Percentiles rank a stretch among this genome's conserved stretches.
phyloP scores from a whole-genome alignment of 164 flowering plant genomes.

The Dillenia turbinata region DNA sequence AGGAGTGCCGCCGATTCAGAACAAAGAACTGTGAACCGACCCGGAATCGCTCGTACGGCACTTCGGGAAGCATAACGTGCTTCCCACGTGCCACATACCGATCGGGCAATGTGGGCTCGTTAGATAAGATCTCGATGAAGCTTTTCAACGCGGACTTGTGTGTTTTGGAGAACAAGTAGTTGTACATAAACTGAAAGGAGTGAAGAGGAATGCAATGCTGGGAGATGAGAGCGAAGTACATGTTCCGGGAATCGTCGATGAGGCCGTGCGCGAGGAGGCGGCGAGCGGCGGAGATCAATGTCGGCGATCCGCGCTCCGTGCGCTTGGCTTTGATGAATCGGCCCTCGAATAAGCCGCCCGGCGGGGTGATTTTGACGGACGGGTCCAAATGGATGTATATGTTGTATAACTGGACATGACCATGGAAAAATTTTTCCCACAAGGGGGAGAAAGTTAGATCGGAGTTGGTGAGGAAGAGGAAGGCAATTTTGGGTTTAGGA shows the following conservation, averaged over 20 bases:
- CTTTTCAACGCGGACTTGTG: constrained; percentile 14
- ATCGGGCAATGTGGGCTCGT: constrained; percentile 29
- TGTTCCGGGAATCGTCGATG: constrained; percentile 69
- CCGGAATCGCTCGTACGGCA: constrained; percentile 55
- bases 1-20: constrained; percentile 53
- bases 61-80: constrained; percentile 74
- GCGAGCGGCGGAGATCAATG: constrained; percentile 82
- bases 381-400: constrained; percentile 94
- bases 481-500: constrained; percentile 67
- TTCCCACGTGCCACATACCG: constrained; percentile 60
- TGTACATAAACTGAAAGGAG: constrained; percentile 61
- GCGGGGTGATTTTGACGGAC: constrained; percentile 26
- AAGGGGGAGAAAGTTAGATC: constrained; percentile 71
- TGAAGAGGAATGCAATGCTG: constrained; percentile 88
- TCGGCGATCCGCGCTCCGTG: constrained; percentile 77
- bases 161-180: constrained; percentile 32
- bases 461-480: constrained; percentile 82
- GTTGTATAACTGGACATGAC: constrained; percentile 38
- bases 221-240: constrained; percentile 75
- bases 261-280: constrained; percentile 82
- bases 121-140: constrained; percentile 68
- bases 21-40: constrained; percentile 90
- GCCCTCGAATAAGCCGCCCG: constrained; percentile 40
- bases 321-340: constrained; percentile 52
- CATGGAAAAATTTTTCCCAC: constrained; percentile 71